These are phyloP conservation scores for Spinellus fusiger DNA, from an alignment of 192 early-diverging fungal species.

Conservation along the genomic window DNA sequence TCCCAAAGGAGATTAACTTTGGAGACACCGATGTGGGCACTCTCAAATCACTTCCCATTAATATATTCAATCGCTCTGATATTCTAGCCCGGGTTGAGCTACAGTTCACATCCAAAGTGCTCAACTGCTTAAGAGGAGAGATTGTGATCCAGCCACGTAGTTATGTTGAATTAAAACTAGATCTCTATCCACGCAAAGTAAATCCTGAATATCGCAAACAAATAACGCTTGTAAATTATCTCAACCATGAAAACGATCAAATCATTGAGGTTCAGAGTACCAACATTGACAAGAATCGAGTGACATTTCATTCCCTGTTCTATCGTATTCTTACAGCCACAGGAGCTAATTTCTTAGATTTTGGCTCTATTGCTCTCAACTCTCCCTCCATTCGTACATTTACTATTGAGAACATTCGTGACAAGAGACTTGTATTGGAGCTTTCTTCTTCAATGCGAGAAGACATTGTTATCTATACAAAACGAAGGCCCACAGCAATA, in stretches of 20 bases:
- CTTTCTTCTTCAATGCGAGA: constrained; percentile 39
- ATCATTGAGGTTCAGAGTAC: constrained; percentile 87
- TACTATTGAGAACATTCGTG: constrained; percentile 80
- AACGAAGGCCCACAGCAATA: constrained; percentile 10
- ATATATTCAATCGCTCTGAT: constrained; percentile 81
- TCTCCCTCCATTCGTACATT: constrained; percentile 72
- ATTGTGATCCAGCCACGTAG: constrained; percentile 75
- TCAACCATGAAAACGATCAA: constrained; percentile 85
- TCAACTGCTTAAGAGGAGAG: constrained; percentile 69
- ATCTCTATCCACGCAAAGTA: constrained; percentile 96
- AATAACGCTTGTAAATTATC: constrained; percentile 85
- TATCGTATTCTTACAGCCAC: constrained; percentile 84
- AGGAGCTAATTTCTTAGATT: constrained; percentile 92
- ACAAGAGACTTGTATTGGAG: constrained; percentile 39
- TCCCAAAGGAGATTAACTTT: constrained; percentile 84
- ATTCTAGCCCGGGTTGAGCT: constrained; percentile 79
- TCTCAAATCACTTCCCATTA: constrained; percentile 78
- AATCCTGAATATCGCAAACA: constrained; percentile 97
- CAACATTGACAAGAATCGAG: constrained; percentile 94
- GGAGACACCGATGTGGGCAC: constrained; percentile 94
- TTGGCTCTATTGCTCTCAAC: constrained; percentile 84
- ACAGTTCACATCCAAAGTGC: constrained; percentile 87
- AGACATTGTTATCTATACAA: constrained; percentile 32
- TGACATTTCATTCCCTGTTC: constrained; percentile 95
- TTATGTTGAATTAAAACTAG: constrained; percentile 75